These are phyloP conservation scores for Candida gigantensis DNA, from an alignment of 1,139 yeast genomes.

Conservation along the genomic window DNA sequence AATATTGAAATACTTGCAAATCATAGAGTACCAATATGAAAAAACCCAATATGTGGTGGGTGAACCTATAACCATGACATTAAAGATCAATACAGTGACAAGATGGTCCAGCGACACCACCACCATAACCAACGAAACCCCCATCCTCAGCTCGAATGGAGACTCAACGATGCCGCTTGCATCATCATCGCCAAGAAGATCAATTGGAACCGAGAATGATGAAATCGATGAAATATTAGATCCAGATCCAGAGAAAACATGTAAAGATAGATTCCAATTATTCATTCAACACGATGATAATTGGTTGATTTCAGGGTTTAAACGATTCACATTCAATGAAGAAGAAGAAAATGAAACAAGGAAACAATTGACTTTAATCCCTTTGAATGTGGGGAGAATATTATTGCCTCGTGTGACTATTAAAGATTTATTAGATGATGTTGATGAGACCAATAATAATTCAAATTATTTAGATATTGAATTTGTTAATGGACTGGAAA, in stretches of 20 bases:
- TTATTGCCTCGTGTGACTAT: constrained; percentile 66
- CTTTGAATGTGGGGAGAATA: constrained; percentile 74
- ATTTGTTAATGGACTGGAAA: constrained; percentile 66
- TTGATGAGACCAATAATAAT: constrained; percentile 27
- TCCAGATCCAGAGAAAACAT: background rate
- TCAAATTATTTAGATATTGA: constrained; percentile 58
- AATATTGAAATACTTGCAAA: constrained; percentile 49
- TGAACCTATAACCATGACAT: constrained; percentile 51
- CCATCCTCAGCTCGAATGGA: constrained; percentile 12
- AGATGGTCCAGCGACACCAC: constrained; percentile 43
- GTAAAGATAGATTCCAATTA: constrained; percentile 26
- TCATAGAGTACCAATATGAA: constrained; percentile 46
- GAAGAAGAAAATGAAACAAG: constrained; percentile 16
- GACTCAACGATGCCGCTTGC: constrained; percentile 23
- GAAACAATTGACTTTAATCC: constrained; percentile 57
- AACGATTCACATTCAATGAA: constrained; percentile 44
- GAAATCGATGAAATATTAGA: background rate
- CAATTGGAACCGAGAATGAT: background rate
- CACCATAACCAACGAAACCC: too few relatives aligned
- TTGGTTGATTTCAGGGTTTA: constrained; percentile 74
- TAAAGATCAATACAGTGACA: constrained; percentile 47
- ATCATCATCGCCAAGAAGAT: constrained; percentile 25
- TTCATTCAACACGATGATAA: constrained; percentile 41
- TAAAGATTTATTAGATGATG: constrained; percentile 24
- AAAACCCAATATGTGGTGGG: constrained; percentile 58